These are phyloP conservation scores for Candida sp. DNA, from an alignment of 1,139 yeast genomes.

Conservation along the genomic window DNA sequence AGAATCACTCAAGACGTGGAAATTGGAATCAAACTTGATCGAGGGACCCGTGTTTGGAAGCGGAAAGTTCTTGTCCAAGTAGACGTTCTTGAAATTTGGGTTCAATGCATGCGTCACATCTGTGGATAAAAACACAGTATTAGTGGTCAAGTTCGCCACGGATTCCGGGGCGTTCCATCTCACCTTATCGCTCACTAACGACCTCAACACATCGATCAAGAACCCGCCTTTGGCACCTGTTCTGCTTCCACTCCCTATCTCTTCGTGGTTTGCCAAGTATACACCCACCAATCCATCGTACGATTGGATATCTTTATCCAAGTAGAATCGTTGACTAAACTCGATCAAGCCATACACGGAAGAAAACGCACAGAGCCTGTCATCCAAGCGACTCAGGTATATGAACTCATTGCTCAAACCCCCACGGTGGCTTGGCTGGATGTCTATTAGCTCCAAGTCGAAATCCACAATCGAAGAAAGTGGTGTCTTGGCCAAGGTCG, in stretches of 20 bases:
- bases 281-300: slow-evolving; percentile 51
- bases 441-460: slow-evolving; percentile 67
- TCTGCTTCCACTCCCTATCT: slow-evolving; percentile 62
- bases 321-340: slow-evolving; percentile 20
- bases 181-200: slow-evolving; percentile 8
- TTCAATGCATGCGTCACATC: slow-evolving; percentile 70
- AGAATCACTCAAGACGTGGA: slow-evolving; percentile 81
- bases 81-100: slow-evolving; percentile 64
- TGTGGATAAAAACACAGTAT: slow-evolving; percentile 63
- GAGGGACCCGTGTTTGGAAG: slow-evolving; percentile 78
- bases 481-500: slow-evolving; percentile 47
- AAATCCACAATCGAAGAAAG: slow-evolving; percentile 59
- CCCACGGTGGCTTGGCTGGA: slow-evolving; percentile 65
- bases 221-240: slow-evolving; percentile 64
- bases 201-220: slow-evolving; percentile 17
- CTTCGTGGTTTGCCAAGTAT: slow-evolving; percentile 64
- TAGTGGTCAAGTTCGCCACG: slow-evolving; percentile 38
- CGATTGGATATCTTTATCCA: slow-evolving; percentile 22
- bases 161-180: slow-evolving; percentile 17
- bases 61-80: slow-evolving; percentile 78
- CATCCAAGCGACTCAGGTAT: slow-evolving; percentile 70
- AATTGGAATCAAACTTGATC: slow-evolving; percentile 75
- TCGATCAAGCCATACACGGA: slow-evolving; percentile 58
- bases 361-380: slow-evolving; percentile 66
- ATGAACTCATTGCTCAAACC: slow-evolving; percentile 65